These are phyloP conservation scores for Auxenochlorella protothecoides DNA, from an alignment of 139 green algal genomes.

Conservation along the genomic window DNA sequence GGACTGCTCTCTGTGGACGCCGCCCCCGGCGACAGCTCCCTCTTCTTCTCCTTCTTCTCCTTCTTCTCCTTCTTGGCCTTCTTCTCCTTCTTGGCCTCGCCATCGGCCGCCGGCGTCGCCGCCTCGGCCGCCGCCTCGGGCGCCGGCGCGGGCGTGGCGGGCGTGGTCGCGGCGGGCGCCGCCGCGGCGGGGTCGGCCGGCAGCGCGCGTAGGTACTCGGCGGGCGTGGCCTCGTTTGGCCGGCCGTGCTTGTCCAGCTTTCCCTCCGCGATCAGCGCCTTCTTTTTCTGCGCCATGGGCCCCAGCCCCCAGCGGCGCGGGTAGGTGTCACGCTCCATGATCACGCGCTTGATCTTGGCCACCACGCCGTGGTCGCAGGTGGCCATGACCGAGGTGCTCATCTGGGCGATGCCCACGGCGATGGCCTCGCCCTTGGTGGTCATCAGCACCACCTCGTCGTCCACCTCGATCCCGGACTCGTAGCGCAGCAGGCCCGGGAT, in stretches of 20 bases:
- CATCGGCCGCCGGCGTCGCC: constrained; percentile 2
- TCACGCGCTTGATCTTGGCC: constrained; percentile 94
- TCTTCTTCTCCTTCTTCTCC: constrained; percentile 35
- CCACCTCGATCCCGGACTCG: constrained; percentile 79
- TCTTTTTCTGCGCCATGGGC: constrained; percentile 89
- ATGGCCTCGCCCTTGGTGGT: constrained; percentile 99
- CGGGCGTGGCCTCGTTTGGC: constrained; percentile 88
- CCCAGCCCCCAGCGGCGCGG: constrained; percentile 88
- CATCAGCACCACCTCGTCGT: constrained; percentile 96
- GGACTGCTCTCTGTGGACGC: constrained; percentile 1
- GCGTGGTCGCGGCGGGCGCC: no score
- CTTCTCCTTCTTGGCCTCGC: constrained; percentile 12
- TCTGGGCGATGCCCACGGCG: constrained; percentile 88
- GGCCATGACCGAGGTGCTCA: constrained; percentile 92
- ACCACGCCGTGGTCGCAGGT: constrained; percentile 90
- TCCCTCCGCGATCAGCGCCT: constrained; percentile 91
- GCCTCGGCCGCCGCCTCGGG: neutral
- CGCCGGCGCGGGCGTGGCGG: neutral
- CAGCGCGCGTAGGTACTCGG: constrained; percentile 77
- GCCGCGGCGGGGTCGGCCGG: constrained; percentile 6
- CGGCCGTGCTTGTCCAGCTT: constrained; percentile 94
- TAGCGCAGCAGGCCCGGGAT: constrained; percentile 88
- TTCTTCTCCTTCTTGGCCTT: constrained; percentile 28
- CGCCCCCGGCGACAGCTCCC: neutral
- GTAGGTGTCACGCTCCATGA: constrained; percentile 99